Conservation (phyloP, 129 eudicot genomes). For the carrot (Daucus carota) region DH1_v3.0 NC_030387.2:6290501-6291000, state of each 20-base stretch:
- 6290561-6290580: not conserved
- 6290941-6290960: slow-evolving; percentile 70
- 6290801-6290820: not conserved
- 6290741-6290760: not conserved
- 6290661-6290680: not conserved
- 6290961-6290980: slow-evolving; percentile 41
- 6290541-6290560: not conserved
- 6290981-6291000: not conserved
- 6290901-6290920: slow-evolving; percentile 98
- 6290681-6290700: not conserved
- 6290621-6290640: not conserved
- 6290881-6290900: slow-evolving; percentile 29
- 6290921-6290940: slow-evolving; percentile 79
- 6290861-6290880: slow-evolving; percentile 9
- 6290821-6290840: not conserved
- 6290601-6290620: not conserved
- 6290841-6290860: not conserved
- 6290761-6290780: not conserved
- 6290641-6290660: not conserved
- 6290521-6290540: not conserved
- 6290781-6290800: not conserved
- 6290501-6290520: not conserved
- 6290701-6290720: not conserved
- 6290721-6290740: not conserved
- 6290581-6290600: not conserved